Percentiles rank a stretch among this genome's conserved stretches.
phyloP scores from a whole-genome alignment of 768 basidiomycete genomes.

The Leccinum longicurvipes region DNA sequence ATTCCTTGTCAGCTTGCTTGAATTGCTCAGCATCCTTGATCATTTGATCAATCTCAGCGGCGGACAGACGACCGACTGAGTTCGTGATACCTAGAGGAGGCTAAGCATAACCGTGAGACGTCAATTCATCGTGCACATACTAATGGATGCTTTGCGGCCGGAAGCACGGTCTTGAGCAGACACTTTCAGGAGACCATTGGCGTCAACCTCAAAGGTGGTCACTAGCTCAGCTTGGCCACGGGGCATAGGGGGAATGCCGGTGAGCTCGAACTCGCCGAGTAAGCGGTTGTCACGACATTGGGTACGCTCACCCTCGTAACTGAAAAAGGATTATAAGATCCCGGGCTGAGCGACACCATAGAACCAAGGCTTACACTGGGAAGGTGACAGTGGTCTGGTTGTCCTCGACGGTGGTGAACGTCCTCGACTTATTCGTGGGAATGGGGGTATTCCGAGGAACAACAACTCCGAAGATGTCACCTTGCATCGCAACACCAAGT shows the following conservation, averaged over 20 bases:
- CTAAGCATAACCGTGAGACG: constrained; percentile 2
- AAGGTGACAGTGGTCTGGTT: constrained; percentile 99
- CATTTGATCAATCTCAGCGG: constrained; percentile 99
- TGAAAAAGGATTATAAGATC: constrained; percentile 25
- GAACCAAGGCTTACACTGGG: constrained; percentile 70
- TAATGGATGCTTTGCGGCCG: constrained; percentile 98
- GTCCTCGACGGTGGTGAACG: constrained; percentile 99
- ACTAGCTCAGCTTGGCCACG: constrained; percentile 99
- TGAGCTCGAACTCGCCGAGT: constrained; percentile 99
- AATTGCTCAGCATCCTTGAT: constrained; percentile 98
- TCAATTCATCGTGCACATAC: constrained; percentile 42
- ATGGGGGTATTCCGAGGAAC: constrained; percentile 99
- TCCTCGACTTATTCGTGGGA: constrained; percentile 98
- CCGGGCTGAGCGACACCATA: neutral
- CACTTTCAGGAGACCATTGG: constrained; percentile 98
- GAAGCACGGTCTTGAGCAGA: constrained; percentile 98
- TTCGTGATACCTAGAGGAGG: constrained; percentile 79
- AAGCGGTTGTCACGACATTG: constrained; percentile 99
- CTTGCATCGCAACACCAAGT: constrained; percentile 99
- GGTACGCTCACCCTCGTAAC: constrained; percentile 99
- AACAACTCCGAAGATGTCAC: constrained; percentile 99
- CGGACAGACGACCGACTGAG: constrained; percentile 97
- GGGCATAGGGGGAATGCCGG: constrained; percentile 97
- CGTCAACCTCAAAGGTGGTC: constrained; percentile 99
- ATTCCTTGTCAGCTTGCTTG: constrained; percentile 96